Conservation (phyloP, 306 rosid species). For the Castanopsis chinensis region DNA sequence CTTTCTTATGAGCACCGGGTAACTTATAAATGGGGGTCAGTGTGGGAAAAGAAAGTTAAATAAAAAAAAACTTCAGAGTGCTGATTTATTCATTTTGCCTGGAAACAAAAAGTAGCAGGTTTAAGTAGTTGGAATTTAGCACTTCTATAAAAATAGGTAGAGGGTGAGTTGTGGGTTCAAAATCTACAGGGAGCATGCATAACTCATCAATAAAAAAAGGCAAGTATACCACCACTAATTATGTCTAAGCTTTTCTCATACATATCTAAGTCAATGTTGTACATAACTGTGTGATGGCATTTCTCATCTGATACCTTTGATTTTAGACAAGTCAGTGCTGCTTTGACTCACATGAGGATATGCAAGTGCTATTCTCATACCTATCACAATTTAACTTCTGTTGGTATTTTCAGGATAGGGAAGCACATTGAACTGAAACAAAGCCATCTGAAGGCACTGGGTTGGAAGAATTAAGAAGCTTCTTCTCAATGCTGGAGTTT, state of each 20-base stretch:
- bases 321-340: not conserved
- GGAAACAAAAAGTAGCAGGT: too few species aligned
- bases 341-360: not conserved
- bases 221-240: not conserved
- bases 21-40: too few species aligned
- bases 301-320: not conserved
- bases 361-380: not conserved
- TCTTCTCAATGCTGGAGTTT: not conserved
- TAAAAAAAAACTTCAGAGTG: too few species aligned
- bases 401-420: slow-evolving; percentile 63
- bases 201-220: too few species aligned
- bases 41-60: too few species aligned
- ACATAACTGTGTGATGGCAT: not conserved
- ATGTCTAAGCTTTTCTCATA: not conserved
- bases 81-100: too few species aligned
- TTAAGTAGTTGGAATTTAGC: too few species aligned
- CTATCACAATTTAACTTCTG: not conserved
- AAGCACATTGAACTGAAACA: slow-evolving; percentile 68
- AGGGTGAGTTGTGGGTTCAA: too few species aligned
- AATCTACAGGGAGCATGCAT: too few species aligned
- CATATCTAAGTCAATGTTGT: not conserved
- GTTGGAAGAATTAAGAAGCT: slow-evolving; percentile 52
- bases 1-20: not conserved
- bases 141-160: too few species aligned
- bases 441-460: slow-evolving; percentile 62